A percentile compares a stretch with the other conserved stretches of the same genome.
These are phyloP conservation scores for Fusarium sp. DNA, from an alignment of 2,329 filamentous ascomycete genomes.

Conservation along the genomic window DNA sequence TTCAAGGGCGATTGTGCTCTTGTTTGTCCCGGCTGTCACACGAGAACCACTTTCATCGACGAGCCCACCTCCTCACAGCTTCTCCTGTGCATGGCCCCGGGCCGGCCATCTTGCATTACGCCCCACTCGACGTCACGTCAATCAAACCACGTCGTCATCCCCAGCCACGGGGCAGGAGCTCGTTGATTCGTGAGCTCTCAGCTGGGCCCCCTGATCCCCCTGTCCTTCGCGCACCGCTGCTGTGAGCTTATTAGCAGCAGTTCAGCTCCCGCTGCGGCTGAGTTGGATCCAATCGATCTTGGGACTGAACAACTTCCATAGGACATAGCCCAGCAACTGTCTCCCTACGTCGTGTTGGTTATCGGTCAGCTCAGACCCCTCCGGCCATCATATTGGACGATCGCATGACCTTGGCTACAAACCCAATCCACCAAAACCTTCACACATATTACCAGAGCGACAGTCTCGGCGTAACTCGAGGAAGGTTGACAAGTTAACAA, in stretches of 20 bases:
- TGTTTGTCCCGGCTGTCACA: constrained; percentile 14
- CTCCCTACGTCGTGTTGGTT: constrained; percentile 8
- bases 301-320: constrained; percentile 15
- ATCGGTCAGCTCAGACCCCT: background rate
- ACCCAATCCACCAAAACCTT: constrained; percentile 12
- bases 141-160: constrained; percentile 46
- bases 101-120: constrained; percentile 21
- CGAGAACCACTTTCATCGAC: background rate
- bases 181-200: constrained; percentile 36
- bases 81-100: constrained; percentile 11
- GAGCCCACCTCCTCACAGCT: constrained; percentile 1
- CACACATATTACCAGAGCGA: constrained; percentile 11
- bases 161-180: constrained; percentile 38
- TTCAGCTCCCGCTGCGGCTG: constrained; percentile 29
- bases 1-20: constrained; percentile 18
- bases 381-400: constrained; percentile 11
- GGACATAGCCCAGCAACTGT: constrained; percentile 13
- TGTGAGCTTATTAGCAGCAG: constrained; percentile 41
- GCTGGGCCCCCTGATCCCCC: constrained; percentile 26
- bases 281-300: constrained; percentile 17
- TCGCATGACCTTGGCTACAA: constrained; percentile 19
- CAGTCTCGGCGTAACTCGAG: constrained; percentile 11
- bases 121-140: constrained; percentile 46
- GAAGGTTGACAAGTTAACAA: background rate
- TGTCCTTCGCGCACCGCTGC: constrained; percentile 36